phyloP scores from a whole-genome alignment of 1,284 basidiomycete genomes.

The Leccinum subspadiceum region DNA sequence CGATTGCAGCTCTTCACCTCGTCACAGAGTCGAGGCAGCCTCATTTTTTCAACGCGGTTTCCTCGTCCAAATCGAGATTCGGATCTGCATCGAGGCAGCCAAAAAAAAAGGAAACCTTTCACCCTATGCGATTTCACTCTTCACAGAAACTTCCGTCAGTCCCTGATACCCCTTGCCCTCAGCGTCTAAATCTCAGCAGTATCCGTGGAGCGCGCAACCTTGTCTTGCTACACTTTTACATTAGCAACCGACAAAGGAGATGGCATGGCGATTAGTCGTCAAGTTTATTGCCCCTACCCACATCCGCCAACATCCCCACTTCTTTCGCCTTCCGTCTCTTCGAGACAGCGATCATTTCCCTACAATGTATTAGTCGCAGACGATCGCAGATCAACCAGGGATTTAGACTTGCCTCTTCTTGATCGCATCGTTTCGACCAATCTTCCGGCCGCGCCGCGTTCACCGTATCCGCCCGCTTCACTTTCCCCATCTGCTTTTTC shows the following conservation, averaged over 20 bases:
- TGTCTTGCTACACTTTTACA: neutral
- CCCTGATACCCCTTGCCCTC: constrained; percentile 4
- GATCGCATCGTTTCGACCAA: constrained; percentile 70
- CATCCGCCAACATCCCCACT: neutral
- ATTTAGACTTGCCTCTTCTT: constrained; percentile 58
- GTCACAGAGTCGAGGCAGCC: constrained; percentile 26
- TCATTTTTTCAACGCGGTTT: no score
- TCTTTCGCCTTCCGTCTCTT: constrained; percentile 53
- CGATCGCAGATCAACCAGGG: neutral
- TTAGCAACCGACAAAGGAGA: constrained; percentile 11
- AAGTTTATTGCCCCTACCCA: neutral
- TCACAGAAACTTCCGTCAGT: constrained; percentile 2
- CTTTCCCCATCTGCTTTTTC: constrained; percentile 79
- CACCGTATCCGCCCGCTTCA: constrained; percentile 76
- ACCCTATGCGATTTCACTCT: constrained; percentile 2
- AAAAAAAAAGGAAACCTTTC: constrained; percentile 9
- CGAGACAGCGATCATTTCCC: constrained; percentile 74
- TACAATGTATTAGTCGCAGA: constrained; percentile 27
- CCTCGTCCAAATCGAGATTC: no score
- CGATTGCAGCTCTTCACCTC: constrained; percentile 30
- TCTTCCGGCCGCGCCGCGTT: constrained; percentile 62
- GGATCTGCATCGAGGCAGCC: no score
- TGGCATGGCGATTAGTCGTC: constrained; percentile 3
- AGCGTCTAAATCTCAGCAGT: neutral
- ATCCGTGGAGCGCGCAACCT: neutral